Evolutionary conservation across 2,329 filamentous ascomycete genomes (phyloP).

Genomic region (Epichloe scottii): DNA sequence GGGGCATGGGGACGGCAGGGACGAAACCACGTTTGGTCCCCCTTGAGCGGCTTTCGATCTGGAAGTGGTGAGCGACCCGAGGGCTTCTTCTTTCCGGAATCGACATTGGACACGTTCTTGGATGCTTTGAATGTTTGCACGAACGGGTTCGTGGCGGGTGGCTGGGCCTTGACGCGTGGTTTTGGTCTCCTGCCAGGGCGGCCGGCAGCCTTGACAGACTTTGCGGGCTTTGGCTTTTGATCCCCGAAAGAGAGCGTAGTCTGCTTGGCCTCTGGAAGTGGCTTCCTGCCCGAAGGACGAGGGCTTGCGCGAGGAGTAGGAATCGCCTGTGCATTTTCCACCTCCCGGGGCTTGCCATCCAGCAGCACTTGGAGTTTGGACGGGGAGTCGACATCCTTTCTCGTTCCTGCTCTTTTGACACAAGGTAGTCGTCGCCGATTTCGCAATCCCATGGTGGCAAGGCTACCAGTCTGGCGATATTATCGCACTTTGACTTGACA

Average conservation of each 20-base stretch:
- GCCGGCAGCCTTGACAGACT: constrained; percentile 15
- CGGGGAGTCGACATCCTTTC: constrained; percentile 19
- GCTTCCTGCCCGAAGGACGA: constrained; percentile 33
- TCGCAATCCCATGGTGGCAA: constrained; percentile 45
- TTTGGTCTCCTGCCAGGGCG: constrained; percentile 22
- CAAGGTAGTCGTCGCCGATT: constrained; percentile 37
- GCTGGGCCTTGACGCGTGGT: constrained; percentile 22
- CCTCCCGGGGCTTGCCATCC: constrained; percentile 25
- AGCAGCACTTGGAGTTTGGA: constrained; percentile 11
- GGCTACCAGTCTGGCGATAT: constrained; percentile 63
- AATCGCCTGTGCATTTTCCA: constrained; percentile 35
- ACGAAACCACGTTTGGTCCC: neutral
- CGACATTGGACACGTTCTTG: constrained; percentile 21
- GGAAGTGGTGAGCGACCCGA: constrained; percentile 5
- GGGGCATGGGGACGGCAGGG: neutral
- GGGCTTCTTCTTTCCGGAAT: constrained; percentile 13
- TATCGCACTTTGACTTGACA: constrained; percentile 76
- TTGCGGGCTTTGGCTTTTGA: constrained; percentile 9
- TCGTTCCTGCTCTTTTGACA: constrained; percentile 32
- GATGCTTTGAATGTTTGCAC: constrained; percentile 32
- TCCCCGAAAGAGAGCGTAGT: constrained; percentile 34
- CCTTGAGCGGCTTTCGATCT: constrained; percentile 1
- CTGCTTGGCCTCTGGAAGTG: constrained; percentile 34
- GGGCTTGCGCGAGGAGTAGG: constrained; percentile 47
- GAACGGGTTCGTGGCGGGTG: constrained; percentile 25